These are phyloP conservation scores for Agaricus subrufescens DNA, from an alignment of 768 basidiomycete genomes.

Conservation along the genomic window DNA sequence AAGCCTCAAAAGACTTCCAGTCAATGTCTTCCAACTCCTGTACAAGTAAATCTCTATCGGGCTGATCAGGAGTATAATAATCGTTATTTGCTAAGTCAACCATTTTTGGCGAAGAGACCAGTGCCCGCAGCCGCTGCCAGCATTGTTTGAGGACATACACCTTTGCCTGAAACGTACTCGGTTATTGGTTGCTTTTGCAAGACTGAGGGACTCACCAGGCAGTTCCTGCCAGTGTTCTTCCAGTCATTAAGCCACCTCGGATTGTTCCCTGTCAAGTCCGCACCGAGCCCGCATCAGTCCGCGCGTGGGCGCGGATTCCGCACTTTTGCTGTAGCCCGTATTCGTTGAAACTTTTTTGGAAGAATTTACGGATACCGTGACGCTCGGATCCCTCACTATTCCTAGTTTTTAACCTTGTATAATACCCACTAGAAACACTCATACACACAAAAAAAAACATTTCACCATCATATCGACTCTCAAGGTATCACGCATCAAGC, in stretches of 20 bases:
- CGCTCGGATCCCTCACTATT: constrained; percentile 46
- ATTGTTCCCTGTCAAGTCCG: too few relatives aligned
- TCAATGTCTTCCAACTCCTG: neutral
- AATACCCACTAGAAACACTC: too few relatives aligned
- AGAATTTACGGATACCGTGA: constrained; percentile 50
- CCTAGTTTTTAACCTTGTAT: constrained; percentile 5
- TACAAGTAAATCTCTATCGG: neutral
- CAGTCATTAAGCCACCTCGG: too few relatives aligned
- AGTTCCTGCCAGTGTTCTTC: too few relatives aligned
- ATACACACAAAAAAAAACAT: too few relatives aligned
- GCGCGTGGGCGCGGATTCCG: too few relatives aligned
- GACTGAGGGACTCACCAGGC: too few relatives aligned
- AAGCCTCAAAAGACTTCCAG: neutral
- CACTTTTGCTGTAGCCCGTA: too few relatives aligned
- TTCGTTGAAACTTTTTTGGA: constrained; percentile 9
- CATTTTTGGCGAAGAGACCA: neutral
- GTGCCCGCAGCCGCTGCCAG: neutral
- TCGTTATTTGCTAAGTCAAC: neutral
- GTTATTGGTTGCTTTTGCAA: too few relatives aligned
- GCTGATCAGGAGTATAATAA: neutral
- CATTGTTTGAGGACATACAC: neutral
- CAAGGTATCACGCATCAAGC: too few relatives aligned
- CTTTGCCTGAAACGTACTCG: neutral
- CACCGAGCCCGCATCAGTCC: too few relatives aligned
- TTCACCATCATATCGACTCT: too few relatives aligned